Base-by-base conservation (phyloP, 1,139 yeast species). In the Ogataea hybrid region DNA sequence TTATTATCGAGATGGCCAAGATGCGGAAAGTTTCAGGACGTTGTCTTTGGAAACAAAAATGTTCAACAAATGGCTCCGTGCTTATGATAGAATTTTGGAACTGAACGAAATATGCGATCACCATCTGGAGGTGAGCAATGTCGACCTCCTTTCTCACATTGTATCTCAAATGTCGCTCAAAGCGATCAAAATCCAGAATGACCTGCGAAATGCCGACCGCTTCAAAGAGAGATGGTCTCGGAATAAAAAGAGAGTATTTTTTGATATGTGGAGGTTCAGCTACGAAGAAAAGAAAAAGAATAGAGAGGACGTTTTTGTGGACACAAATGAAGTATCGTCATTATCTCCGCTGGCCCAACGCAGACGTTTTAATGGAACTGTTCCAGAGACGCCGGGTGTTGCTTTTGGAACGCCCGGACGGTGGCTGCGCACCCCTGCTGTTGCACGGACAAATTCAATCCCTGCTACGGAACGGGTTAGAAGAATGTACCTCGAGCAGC, bases 391-490 rank as follows among this genome's bases (percentile, higher is more conserved):
- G 16, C 34, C 42, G 9, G 42, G 34, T 9, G 20, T 29, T 5
- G 12, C 30, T 11, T 31, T 31, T 23, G 37, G 28, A 3, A 48
- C 48, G 10, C 53, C 46, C 2, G 43, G 35, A 16, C 25, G 45
- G 25, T 17, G 42, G 17, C 37, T 41, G 20, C 41, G 44, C 12
- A 44, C 49, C 6, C 53, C 51, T 15, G 49, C 41, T 2, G 18
- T 37, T 3, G 23, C 32, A 6, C 27, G 39, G 16, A 18, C 31
- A n/a, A 32, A 20, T 12, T 25, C 44, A 0, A 47, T 53, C 7
- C 60, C 63, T 5, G 62, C 60, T 2, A 47, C 58, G 2, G 61
- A 59, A 32, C 46, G 64, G 21, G 57, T 57, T 12, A 45, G 64
- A 10, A 46, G 56, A 18, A 47, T 48, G 44, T 49, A 57, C 39